Conservation (phyloP, 371 early-diverging fungal genomes). For the Conidiobolus incongruus region DNA sequence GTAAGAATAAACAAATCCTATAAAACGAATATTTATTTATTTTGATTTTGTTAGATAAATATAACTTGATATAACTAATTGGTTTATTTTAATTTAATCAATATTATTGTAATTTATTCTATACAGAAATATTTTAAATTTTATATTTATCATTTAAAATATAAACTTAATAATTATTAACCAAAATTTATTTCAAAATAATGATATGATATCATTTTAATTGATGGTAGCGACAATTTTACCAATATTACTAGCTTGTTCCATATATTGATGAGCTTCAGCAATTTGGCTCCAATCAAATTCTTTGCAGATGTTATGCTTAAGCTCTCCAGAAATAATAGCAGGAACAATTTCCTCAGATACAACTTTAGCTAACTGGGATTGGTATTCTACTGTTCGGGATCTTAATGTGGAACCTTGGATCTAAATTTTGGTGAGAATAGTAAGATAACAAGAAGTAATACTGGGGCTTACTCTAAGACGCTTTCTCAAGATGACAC, state of each 20-base stretch:
- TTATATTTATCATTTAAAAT: no score
- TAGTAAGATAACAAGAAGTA: background rate
- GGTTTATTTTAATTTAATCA: no score
- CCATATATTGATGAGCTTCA: conserved; percentile 38
- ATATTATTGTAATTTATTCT: no score
- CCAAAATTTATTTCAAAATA: no score
- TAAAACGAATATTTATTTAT: no score
- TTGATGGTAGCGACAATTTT: conserved; percentile 22
- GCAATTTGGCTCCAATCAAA: conserved; percentile 39
- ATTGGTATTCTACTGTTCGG: conserved; percentile 34
- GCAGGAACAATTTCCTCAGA: conserved; percentile 19
- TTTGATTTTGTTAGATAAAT: no score
- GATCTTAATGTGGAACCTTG: conserved; percentile 46
- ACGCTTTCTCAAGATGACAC: conserved; percentile 31
- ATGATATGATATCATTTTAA: no score
- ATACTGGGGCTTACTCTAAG: conserved; percentile 15
- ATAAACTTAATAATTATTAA: no score
- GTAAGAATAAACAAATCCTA: no score
- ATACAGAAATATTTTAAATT: no score
- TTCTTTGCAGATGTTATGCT: conserved; percentile 26
- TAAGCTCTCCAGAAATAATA: conserved; percentile 16
- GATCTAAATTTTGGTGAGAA: conserved; percentile 24
- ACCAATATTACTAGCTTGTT: conserved; percentile 31
- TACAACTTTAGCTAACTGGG: conserved; percentile 18
- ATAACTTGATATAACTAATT: no score